Conservation (phyloP, 257 asterid genomes). For the Primulina tabacum region DNA sequence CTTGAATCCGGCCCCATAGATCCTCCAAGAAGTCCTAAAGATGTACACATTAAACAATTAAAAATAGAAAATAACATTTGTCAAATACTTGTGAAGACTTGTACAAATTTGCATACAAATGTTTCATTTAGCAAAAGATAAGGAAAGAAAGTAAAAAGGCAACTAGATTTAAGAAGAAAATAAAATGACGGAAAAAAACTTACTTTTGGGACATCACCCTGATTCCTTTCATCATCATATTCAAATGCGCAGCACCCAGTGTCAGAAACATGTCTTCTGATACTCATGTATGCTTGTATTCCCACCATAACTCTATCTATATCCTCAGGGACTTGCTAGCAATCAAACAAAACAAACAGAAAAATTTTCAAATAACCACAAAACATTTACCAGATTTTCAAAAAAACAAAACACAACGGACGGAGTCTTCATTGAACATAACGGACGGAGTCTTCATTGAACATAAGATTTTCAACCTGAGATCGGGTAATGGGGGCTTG, state of each 20-base stretch:
- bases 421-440: no score
- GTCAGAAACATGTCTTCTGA: slow-evolving; percentile 78
- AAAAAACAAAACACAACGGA: no score
- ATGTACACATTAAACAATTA: slow-evolving; percentile 17
- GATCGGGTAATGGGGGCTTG: no score
- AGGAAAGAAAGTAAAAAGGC: not conserved
- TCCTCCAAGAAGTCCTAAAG: slow-evolving; percentile 91
- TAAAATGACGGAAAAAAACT: slow-evolving; percentile 18
- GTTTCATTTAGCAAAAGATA: slow-evolving; percentile 19
- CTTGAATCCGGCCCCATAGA: slow-evolving; percentile 80
- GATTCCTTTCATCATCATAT: slow-evolving; percentile 49
- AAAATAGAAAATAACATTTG: slow-evolving; percentile 7
- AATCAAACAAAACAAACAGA: slow-evolving; percentile 22
- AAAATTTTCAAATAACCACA: not conserved
- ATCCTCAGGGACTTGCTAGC: slow-evolving; percentile 99
- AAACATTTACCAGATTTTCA: not conserved
- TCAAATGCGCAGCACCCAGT: slow-evolving; percentile 70
- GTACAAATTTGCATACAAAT: slow-evolving; percentile 16
- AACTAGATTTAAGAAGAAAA: slow-evolving; percentile 4
- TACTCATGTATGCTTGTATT: slow-evolving; percentile 91
- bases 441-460: no score
- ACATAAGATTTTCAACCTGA: no score
- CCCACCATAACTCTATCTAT: slow-evolving; percentile 91
- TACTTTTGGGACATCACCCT: slow-evolving; percentile 61
- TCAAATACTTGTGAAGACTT: slow-evolving; percentile 10